phyloP scores from a whole-genome alignment of 495 filamentous ascomycete species.

The Viridothelium virens region DNA sequence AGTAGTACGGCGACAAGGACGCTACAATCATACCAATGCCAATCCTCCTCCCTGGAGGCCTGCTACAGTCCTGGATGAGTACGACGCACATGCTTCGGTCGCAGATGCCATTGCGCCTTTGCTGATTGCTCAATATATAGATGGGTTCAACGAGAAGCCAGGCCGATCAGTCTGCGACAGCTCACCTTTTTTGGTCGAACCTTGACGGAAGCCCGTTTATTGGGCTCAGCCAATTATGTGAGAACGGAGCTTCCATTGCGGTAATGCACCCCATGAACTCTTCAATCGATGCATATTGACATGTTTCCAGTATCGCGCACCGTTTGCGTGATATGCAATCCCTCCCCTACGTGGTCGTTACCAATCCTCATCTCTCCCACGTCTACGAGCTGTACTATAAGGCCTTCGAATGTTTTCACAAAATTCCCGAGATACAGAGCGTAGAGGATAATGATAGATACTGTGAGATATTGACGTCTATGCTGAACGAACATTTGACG shows the following conservation, averaged over 20 bases:
- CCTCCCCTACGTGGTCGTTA: conserved; percentile 89
- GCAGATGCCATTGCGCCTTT: conserved; percentile 15
- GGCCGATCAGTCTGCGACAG: conserved; percentile 82
- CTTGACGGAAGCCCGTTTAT: conserved; percentile 77
- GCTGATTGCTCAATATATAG: conserved; percentile 38
- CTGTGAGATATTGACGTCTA: conserved; percentile 71
- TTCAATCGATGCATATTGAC: conserved; percentile 1
- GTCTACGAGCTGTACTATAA: conserved; percentile 96
- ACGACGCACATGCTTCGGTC: conserved; percentile 31
- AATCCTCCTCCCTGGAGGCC: conserved; percentile 65
- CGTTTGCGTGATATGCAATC: conserved; percentile 96
- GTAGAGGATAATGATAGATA: conserved; percentile 86
- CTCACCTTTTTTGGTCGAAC: conserved; percentile 92
- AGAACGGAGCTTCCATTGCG: conserved; percentile 89
- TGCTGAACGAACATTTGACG: conserved; percentile 77
- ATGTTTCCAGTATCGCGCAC: conserved; percentile 62
- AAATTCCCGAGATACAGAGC: conserved; percentile 71
- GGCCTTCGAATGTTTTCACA: conserved; percentile 84
- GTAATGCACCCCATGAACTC: conserved; percentile 34
- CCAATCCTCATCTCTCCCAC: conserved; percentile 85
- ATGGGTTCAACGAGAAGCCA: conserved; percentile 78
- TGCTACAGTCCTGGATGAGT: conserved; percentile 82
- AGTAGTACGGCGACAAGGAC: conserved; percentile 7
- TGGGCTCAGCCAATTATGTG: conserved; percentile 95
- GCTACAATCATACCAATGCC: conserved; percentile 7